Percentiles rank a stretch among this genome's conserved stretches.
phyloP scores from a whole-genome alignment of 176 grass and related monocot genomes.

The Oryza glumipatula region DNA sequence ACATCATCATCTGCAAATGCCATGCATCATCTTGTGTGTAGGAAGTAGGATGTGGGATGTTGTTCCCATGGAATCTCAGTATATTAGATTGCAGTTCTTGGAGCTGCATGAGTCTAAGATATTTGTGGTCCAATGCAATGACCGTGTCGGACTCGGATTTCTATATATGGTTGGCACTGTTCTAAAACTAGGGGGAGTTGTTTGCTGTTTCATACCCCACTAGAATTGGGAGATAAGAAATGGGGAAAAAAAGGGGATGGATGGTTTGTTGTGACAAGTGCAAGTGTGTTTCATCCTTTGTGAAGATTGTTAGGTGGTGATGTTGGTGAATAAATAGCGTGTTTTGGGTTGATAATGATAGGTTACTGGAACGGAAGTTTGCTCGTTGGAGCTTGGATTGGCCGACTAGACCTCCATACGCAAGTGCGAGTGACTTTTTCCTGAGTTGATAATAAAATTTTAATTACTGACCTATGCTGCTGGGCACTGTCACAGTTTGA shows the following conservation, averaged over 20 bases:
- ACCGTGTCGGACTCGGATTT: background rate
- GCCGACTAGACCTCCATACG: background rate
- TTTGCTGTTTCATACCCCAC: background rate
- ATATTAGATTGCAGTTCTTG: background rate
- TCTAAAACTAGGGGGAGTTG: background rate
- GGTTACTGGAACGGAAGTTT: constrained; percentile 15
- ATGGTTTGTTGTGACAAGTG: background rate
- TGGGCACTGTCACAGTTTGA: background rate
- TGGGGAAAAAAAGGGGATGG: background rate
- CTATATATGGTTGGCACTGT: background rate
- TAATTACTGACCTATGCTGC: background rate
- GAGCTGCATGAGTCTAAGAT: background rate
- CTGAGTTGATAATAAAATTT: background rate
- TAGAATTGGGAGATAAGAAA: background rate
- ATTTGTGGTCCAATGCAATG: background rate
- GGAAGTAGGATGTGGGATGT: background rate
- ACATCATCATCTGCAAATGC: background rate
- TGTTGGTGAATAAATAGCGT: background rate
- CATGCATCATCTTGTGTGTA: background rate
- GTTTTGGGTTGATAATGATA: background rate
- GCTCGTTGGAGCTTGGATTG: background rate
- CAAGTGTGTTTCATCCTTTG: background rate
- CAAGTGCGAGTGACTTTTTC: background rate
- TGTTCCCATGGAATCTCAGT: constrained; percentile 1
- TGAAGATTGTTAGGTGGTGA: constrained; percentile 16